Conservation (phyloP, 2,329 filamentous ascomycete genomes). For the Talaromyces marneffei region DNA sequence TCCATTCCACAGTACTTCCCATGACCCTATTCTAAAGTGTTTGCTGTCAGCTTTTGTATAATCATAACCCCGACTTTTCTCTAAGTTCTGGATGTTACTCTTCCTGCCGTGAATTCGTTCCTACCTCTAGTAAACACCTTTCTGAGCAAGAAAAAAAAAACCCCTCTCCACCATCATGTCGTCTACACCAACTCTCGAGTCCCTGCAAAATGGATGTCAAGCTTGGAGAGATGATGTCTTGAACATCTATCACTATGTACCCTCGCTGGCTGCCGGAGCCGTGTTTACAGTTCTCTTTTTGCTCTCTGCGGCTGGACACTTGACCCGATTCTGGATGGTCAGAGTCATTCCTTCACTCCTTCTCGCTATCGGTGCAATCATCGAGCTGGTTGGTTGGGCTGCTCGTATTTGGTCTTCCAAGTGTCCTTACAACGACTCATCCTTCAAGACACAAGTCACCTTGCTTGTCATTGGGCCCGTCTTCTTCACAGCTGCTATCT, state of each 20-base stretch:
- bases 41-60: not conserved
- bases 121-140: not conserved
- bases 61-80: not conserved
- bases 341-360: not conserved
- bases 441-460: slow-evolving; percentile 48
- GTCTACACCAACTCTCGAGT: not conserved
- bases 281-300: not conserved
- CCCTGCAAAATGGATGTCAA: not conserved
- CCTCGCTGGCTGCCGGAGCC: not conserved
- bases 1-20: not conserved
- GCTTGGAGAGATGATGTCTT: not conserved
- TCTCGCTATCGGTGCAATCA: not conserved
- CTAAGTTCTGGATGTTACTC: not conserved
- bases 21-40: not conserved
- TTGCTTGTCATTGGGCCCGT: slow-evolving; percentile 39
- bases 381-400: slow-evolving; percentile 37
- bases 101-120: not conserved
- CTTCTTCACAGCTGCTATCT: slow-evolving; percentile 49
- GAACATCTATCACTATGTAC: not conserved
- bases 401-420: slow-evolving; percentile 44
- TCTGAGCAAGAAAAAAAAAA: not conserved
- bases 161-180: not conserved
- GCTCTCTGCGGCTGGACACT: not conserved
- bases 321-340: not conserved
- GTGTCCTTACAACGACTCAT: slow-evolving; percentile 45